Percentiles rank a stretch among this genome's conserved stretches.
Evolutionary conservation across 2,329 filamentous ascomycete genomes (phyloP).

Genomic region (Parastagonospora nodorum): DNA sequence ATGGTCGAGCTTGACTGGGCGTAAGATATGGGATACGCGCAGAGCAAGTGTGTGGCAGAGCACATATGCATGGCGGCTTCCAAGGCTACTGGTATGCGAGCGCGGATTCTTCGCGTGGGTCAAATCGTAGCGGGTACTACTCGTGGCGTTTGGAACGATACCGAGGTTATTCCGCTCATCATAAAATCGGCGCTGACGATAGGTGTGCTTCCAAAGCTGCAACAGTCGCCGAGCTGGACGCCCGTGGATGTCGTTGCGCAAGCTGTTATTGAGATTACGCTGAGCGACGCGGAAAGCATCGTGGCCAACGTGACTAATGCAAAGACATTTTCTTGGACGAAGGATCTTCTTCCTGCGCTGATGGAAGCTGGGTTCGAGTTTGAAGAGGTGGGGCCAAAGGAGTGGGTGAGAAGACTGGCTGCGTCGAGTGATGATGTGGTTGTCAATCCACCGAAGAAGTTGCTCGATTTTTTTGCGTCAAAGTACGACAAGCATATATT

Average conservation of each 20-base stretch:
- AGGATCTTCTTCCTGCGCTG: constrained; percentile 59
- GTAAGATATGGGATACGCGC: constrained; percentile 58
- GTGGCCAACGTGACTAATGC: constrained; percentile 63
- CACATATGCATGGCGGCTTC: constrained; percentile 41
- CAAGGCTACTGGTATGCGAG: constrained; percentile 19
- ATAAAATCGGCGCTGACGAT: constrained; percentile 54
- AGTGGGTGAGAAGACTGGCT: constrained; percentile 42
- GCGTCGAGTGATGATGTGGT: constrained; percentile 55
- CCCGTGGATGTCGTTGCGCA: constrained; percentile 36
- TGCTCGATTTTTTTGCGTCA: constrained; percentile 58
- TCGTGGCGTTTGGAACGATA: constrained; percentile 56
- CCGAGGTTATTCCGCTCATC: constrained; percentile 58
- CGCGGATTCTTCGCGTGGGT: constrained; percentile 41
- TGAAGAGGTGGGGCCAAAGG: constrained; percentile 27
- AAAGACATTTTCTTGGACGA: constrained; percentile 56
- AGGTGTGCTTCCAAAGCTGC: constrained; percentile 53
- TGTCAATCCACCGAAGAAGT: constrained; percentile 58
- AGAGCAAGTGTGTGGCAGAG: constrained; percentile 57
- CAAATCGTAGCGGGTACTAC: constrained; percentile 57
- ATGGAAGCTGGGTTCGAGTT: constrained; percentile 46
- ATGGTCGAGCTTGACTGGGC: constrained; percentile 47
- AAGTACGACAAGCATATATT: constrained; percentile 54
- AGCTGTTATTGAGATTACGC: constrained; percentile 28
- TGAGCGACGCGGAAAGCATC: constrained; percentile 25
- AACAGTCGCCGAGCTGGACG: constrained; percentile 44